These are phyloP conservation scores for Aplosporella prunicola DNA, from an alignment of 2,329 filamentous ascomycete species.

Conservation along the genomic window DNA sequence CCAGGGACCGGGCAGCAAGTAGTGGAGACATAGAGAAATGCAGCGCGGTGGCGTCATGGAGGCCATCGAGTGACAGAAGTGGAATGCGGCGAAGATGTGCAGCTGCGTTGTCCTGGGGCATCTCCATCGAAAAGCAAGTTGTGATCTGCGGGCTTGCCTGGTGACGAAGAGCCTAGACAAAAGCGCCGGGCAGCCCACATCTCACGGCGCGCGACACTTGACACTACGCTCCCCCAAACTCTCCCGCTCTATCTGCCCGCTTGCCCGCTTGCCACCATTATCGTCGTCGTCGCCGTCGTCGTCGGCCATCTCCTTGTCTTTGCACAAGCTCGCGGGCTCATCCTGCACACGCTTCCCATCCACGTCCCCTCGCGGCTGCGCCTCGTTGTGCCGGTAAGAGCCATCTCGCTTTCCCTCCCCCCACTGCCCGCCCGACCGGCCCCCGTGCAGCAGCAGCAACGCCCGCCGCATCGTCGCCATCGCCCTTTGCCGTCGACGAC, in stretches of 20 bases:
- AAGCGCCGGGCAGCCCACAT: too few species aligned
- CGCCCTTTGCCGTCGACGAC: conserved; percentile 18
- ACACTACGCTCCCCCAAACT: too few species aligned
- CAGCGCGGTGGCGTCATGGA: neutral
- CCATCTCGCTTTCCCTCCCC: neutral
- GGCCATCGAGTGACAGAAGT: neutral
- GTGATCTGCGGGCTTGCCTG: conserved; percentile 5
- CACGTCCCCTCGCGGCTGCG: conserved; percentile 1
- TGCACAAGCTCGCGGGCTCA: too few species aligned
- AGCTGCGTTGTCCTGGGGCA: neutral
- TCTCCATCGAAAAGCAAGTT: conserved; percentile 3
- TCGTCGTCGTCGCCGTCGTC: too few species aligned
- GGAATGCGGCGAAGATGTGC: neutral
- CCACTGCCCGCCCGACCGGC: too few species aligned
- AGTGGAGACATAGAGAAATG: neutral
- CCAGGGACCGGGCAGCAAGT: conserved; percentile 53
- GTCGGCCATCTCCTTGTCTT: too few species aligned
- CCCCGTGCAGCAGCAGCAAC: too few species aligned
- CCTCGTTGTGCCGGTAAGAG: neutral
- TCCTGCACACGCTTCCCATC: conserved; percentile 1
- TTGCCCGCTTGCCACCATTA: too few species aligned
- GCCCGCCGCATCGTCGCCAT: conserved; percentile 35
- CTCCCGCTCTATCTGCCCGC: too few species aligned
- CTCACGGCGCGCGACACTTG: too few species aligned
- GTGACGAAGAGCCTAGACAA: conserved; percentile 3